Evolutionary conservation across 1,284 basidiomycete genomes (phyloP), one percentile per base, ranked within the genome.

Genomic region (Ustilago xerochloae): DNA sequence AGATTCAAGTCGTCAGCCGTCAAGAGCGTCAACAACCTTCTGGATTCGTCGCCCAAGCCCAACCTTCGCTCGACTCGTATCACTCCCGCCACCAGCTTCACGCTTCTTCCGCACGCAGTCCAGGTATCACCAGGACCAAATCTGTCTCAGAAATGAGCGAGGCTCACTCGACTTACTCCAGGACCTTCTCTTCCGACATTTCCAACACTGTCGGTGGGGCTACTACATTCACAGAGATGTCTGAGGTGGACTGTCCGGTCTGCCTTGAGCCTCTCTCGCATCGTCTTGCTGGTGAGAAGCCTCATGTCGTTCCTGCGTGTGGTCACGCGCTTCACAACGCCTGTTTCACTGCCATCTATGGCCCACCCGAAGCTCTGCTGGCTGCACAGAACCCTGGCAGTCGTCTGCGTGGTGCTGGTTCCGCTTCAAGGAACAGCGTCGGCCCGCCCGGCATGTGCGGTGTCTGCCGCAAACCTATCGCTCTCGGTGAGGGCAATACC

Each of bases 281-380:
- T 85, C 71, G 87, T 94, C 20, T 92, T 91, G 63, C 72, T 0
- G 95, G 96, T 16, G 96, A 99, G 86, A 97, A 96, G 84, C 93
- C 95, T 1, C 94, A 97, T 82, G 92, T 99, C 61, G 91, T 97
- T 26, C 96, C 96, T 29, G 91, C 93, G 81, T 99, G 96, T 79
- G 94, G 96, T n/a, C 96, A 99, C 86, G 91, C 93, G 10, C 89
- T 99, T 24, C 96, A 97, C 86, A 92, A 97, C 36, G 94, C 93
- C 18, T 97, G 95, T 86, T 97, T 97, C 84, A 92, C 90, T 9
- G 92, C 93, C 13, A 95, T 97, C 6, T 99, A 99, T 85, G 95
- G 95, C 13, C 91, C 91, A 1, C 90, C 91, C 1, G 91, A 92
- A 6, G 88, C 85, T n/a, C 88, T 81, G 38, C 45, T 78, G 7